Base-by-base conservation (phyloP, 192 early-diverging fungal genomes). In the Thoreauomyces humboldtii region DNA sequence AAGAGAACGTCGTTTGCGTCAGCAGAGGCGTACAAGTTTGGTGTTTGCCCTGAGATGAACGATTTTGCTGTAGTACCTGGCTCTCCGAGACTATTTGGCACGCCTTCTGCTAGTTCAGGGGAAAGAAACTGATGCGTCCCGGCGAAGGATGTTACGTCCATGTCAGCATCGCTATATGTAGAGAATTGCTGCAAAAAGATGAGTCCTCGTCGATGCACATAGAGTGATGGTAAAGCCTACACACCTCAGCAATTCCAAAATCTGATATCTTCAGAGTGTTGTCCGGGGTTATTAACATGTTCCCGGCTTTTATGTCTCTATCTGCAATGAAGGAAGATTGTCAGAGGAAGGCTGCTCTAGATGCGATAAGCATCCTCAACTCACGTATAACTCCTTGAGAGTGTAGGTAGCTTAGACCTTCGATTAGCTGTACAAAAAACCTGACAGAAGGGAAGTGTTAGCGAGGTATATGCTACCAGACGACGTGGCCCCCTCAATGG, bases 91-190 rank as follows among this genome's bases (percentile, higher is more conserved):
- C 59, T 67, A n/a, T 59, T 36, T 19, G 42, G 21, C 7, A 36
- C 54, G 14, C 78, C 83, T 12, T 73, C 71, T 24, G 77, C 67
- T 22, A 84, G 56, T 59, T 85, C 83, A 6, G 83, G 83, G 0
- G 81, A 51, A 31, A 85, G 47, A 48, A 84, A 85, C 36, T 85
- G 83, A 55, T 85, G 81, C 12, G 83, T 85, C 1, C 83, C 83
- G 2, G 79, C 81, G 70, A 84, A 85, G 1, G 72, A 54, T 0
- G 74, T 42, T 11, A 66, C 62, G 2, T 52, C 22, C 77, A 85
- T 73, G 12, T 52, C 50, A 19, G 67, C 61, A 3, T 34, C 56
- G 29, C 63, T 61, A 58, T 83, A 85, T 47, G 61, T 47, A 22
- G 64, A 63, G 59, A 80, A 82, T 73, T 78, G 70, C 81, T 83